Conservation (phyloP, 1,284 basidiomycete genomes). For the Ganoderma resinaceum region DNA sequence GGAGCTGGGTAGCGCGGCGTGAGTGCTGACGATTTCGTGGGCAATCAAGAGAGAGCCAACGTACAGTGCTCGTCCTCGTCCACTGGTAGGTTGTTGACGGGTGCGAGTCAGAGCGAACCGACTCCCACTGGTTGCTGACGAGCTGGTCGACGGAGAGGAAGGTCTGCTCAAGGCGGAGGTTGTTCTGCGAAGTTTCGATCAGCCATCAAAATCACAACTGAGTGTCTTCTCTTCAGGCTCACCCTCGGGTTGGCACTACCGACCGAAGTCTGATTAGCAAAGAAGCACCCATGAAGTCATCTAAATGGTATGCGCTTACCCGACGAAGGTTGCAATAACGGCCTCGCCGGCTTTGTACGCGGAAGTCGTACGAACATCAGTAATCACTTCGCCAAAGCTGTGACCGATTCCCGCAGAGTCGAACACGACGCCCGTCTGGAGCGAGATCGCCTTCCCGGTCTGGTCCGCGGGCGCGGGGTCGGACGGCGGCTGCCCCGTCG, state of each 20-base stretch:
- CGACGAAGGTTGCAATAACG: conserved; percentile 72
- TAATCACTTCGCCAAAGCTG: conserved; percentile 69
- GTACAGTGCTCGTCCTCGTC: conserved; percentile 62
- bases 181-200: conserved; percentile 59
- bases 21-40: not conserved
- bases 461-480: conserved; percentile 75
- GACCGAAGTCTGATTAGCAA: not conserved
- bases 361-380: conserved; percentile 59
- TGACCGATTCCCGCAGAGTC: conserved; percentile 65
- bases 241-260: conserved; percentile 75
- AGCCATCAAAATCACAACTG: not conserved
- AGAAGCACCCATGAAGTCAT: not conserved
- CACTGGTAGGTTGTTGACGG: conserved; percentile 80
- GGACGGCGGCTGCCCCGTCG: conserved; percentile 52
- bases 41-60: conserved; percentile 27
- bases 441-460: conserved; percentile 70
- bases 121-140: conserved; percentile 58
- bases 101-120: conserved; percentile 79
- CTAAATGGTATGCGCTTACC: conserved; percentile 37
- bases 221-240: conserved; percentile 29
- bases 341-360: conserved; percentile 65
- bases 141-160: conserved; percentile 74
- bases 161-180: conserved; percentile 76
- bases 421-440: conserved; percentile 72
- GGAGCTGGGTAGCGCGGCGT: conserved; percentile 43